Evolutionary conservation across 1,139 yeast genomes (phyloP).

Genomic region (Hyphopichia pseudoburtonii): DNA sequence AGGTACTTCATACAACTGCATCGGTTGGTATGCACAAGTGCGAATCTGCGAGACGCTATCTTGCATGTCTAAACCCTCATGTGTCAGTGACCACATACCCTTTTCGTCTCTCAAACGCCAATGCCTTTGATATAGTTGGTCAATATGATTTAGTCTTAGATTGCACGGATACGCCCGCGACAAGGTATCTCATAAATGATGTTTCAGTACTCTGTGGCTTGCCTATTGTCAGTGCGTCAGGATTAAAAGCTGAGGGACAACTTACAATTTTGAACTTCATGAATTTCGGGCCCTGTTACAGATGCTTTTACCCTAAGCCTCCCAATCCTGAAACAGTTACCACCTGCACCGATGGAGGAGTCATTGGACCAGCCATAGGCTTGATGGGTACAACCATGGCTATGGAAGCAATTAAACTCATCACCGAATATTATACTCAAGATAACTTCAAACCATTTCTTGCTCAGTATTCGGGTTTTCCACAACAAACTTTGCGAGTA

Average conservation of each 20-base stretch:
- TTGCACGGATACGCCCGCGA: slow-evolving; percentile 91
- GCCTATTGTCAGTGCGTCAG: slow-evolving; percentile 89
- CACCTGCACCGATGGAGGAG: slow-evolving; percentile 93
- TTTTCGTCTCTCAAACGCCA: slow-evolving; percentile 49
- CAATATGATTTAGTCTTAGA: slow-evolving; percentile 77
- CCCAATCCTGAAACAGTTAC: slow-evolving; percentile 84
- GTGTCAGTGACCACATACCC: slow-evolving; percentile 57
- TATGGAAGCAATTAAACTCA: slow-evolving; percentile 74
- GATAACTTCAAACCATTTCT: slow-evolving; percentile 67
- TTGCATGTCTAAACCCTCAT: slow-evolving; percentile 63
- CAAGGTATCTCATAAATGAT: slow-evolving; percentile 86
- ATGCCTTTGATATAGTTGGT: slow-evolving; percentile 63
- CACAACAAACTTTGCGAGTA: slow-evolving; percentile 64
- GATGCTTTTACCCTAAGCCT: slow-evolving; percentile 90
- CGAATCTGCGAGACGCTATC: slow-evolving; percentile 65
- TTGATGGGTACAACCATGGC: slow-evolving; percentile 89
- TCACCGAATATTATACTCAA: slow-evolving; percentile 54
- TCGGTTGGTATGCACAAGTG: slow-evolving; percentile 72
- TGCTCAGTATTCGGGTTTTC: slow-evolving; percentile 70
- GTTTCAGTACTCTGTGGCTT: slow-evolving; percentile 68
- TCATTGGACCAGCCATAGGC: slow-evolving; percentile 94
- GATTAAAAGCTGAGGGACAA: slow-evolving; percentile 90
- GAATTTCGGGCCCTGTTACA: slow-evolving; percentile 83
- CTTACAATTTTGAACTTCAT: slow-evolving; percentile 68
- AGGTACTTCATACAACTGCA: slow-evolving; percentile 70